Conservation (phyloP, 495 filamentous ascomycete genomes). For the Daldinia concentrica region DNA sequence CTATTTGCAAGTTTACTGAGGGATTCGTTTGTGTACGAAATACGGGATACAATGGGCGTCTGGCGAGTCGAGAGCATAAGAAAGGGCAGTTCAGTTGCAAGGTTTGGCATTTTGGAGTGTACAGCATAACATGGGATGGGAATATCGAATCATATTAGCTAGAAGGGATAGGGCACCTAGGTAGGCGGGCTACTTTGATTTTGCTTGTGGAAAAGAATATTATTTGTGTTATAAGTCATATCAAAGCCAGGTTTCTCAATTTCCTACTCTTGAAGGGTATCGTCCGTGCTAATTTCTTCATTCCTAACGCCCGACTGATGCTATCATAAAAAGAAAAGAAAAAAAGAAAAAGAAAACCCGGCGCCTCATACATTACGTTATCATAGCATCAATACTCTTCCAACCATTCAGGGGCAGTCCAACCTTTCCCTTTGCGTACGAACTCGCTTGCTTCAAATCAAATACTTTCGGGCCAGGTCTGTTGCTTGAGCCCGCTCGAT, state of each 20-base stretch:
- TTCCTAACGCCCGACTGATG: slow-evolving; percentile 25
- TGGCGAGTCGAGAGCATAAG: slow-evolving; percentile 20
- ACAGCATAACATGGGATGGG: slow-evolving; percentile 20
- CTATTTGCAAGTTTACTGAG: neutral
- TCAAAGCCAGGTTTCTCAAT: slow-evolving; percentile 28
- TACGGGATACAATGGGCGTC: slow-evolving; percentile 22
- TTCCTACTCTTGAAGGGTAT: slow-evolving; percentile 37
- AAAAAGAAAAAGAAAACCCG: neutral
- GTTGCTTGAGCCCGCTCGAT: neutral
- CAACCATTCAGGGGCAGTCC: neutral
- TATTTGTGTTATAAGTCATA: slow-evolving; percentile 6
- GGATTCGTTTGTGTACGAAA: neutral
- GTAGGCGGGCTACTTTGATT: slow-evolving; percentile 12
- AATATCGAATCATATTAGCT: neutral
- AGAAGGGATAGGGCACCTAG: neutral
- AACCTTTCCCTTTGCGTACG: neutral
- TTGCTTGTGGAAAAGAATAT: slow-evolving; percentile 9
- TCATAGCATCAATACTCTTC: neutral
- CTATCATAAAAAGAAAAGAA: slow-evolving; percentile 7
- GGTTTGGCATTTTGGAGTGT: slow-evolving; percentile 24
- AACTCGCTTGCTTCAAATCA: neutral
- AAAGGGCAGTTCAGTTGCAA: slow-evolving; percentile 15
- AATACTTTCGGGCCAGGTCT: neutral
- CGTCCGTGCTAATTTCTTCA: slow-evolving; percentile 1
- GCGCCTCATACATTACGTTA: neutral